Evolutionary conservation across 139 green algal species (phyloP), one percentile per base, ranked within the genome.

Genomic region (Desmodesmus armatus): DNA sequence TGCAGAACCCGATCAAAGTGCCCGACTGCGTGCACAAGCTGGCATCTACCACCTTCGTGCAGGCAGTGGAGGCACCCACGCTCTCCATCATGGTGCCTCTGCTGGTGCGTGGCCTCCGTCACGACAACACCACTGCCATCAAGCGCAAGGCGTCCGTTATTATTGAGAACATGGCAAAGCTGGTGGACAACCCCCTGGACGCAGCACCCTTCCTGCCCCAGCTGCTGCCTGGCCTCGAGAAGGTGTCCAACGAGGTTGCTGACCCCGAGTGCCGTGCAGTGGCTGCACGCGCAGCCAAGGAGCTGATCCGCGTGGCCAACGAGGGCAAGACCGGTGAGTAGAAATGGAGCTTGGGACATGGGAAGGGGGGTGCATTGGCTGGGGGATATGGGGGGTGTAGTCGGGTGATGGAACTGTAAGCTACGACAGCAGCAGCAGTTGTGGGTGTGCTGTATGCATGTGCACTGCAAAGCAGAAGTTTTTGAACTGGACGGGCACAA

Each of bases 121-220:
- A 87, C 37, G 94, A 98, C 92, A 94, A 95, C 80, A 81, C 89
- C 55, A 97, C 93, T 25, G 92, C 95, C 87, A 96, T 98, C 89
- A 96, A 97, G 94, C 93, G 96, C 85, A 97, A 98, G 91, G 85
- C 94, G 19, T 87, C 87, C 41, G 74, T 97, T 75, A 97, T 98
- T 81, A 94, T 96, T 77, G 93, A 97, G 87, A 98, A 98, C 94
- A 98, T 99, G 96, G 88, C 92, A 82, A 98, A 99, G 91, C 92
- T 96, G 89, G 95, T 98, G 58, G 94, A 98, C 74, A 94, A 97
- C 80, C 94, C 96, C 5, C 70, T 85, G 55, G 93, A 98, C 73
- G 96, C 95, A 27, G 87, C 91, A 21, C 92, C 94, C 39, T 99
- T 99, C 93, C 86, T 98, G 87, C 93, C 95, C 67, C 93, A 92